Evolutionary conservation across 176 grass and related monocot species (phyloP), one percentile per base, ranked within the genome.

Genomic region (Tuctoria greenei): DNA sequence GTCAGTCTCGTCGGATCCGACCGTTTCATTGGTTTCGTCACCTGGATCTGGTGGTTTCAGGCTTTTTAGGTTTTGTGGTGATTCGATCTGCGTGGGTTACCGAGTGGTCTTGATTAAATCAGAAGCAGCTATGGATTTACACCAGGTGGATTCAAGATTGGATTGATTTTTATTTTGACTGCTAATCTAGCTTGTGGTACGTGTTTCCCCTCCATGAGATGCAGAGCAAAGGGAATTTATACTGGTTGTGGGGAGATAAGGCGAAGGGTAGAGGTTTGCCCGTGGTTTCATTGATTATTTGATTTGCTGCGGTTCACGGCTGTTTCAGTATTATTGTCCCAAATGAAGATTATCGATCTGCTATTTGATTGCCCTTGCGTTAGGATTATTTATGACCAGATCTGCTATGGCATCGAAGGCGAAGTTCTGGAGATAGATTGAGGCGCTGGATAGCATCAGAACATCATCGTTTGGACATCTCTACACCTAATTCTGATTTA

Each of bases 1-100:
- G 85, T 87, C 80, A 79, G 80, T 87, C 69, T 51, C 36, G 68
- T 68, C 2, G 21, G 42, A 65, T 73, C 35, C 4, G 42, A 18
- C 58, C 41, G 68, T 24, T 65, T 17, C 10, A 27, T 68, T 83
- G 42, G 69, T 83, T 68, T 42, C 27, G 36, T 64, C 75, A 83
- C 44, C n/a, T 61, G 20, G 73, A 65, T 40, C 61, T 11, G 41
- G 61, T 83, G 61, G 5, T 83, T 82, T 52, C 79, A 82, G 79
- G 64, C 71, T 35, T 10, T 8, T 23, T 24, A 56, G 7, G n/a
- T 56, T 24, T 3, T 56, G 20, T 21, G 52, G 20, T 56, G 52
- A 23, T 56, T n/a, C n/a, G 50, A 18, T 18, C 50, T n/a, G 7
- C 47, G 1, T 8, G 6, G 20, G 7, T 15, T 51, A 20, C 16